Evolutionary conservation across 148 eudicot species (phyloP).

Genomic region (Vaccinium corymbosum): DNA sequence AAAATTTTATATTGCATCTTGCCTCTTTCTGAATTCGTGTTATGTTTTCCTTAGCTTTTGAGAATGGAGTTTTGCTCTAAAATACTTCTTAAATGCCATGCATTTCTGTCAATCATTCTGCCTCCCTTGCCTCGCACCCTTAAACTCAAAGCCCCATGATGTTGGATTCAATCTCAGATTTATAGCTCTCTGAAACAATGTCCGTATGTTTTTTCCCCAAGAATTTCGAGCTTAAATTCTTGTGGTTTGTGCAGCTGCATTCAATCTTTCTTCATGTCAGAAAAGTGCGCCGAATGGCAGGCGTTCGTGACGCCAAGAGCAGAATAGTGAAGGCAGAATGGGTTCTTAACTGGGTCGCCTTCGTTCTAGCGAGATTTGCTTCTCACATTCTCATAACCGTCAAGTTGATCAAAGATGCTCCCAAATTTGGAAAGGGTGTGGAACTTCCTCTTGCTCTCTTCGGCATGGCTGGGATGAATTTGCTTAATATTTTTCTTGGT

Average conservation of each 20-base stretch:
- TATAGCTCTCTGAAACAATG: not conserved
- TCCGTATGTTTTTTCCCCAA: not conserved
- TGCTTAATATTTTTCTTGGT: conserved; percentile 66
- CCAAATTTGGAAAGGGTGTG: conserved; percentile 68
- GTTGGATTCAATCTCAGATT: not conserved
- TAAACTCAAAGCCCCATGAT: not conserved
- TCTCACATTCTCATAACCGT: conserved; percentile 70
- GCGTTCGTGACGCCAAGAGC: conserved; percentile 55
- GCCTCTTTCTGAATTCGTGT: no score
- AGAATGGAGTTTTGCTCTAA: not conserved
- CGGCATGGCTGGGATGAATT: conserved; percentile 86
- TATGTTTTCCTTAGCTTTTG: not conserved
- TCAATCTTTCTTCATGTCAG: conserved; percentile 76
- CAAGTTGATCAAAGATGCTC: conserved; percentile 72
- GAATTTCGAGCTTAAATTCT: not conserved
- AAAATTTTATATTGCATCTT: not conserved
- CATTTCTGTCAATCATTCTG: not conserved
- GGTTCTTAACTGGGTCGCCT: conserved; percentile 65
- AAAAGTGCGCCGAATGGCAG: conserved; percentile 77
- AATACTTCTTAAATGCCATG: not conserved
- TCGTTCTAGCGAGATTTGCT: conserved; percentile 52
- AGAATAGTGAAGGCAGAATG: conserved; percentile 74
- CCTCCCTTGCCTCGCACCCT: not conserved
- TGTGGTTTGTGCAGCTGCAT: conserved; percentile 49
- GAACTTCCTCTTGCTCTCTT: conserved; percentile 81